phyloP scores from a whole-genome alignment of 75 land plant genomes.

The Azolla pinnata region DNA sequence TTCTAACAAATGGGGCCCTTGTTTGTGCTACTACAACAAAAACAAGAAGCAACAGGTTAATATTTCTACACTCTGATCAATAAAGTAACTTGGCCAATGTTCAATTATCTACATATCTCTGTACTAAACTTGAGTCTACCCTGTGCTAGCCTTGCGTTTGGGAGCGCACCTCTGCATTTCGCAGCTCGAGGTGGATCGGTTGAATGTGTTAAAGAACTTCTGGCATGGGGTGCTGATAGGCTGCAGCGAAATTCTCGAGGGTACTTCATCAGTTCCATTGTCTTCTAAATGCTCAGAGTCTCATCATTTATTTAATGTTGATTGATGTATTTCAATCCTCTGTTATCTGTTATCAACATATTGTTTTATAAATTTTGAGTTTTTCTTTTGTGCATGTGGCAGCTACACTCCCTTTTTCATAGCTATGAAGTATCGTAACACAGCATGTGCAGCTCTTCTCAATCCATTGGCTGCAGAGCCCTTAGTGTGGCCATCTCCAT shows the following conservation, averaged over 20 bases:
- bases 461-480: constrained; percentile 85
- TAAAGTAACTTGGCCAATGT: no score
- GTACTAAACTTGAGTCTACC: no score
- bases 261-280: constrained; percentile 18
- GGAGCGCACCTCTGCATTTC: constrained; percentile 70
- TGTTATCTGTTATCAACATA: not conserved
- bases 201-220: constrained; percentile 52
- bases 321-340: not conserved
- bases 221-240: constrained; percentile 84
- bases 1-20: constrained; percentile 68
- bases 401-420: constrained; percentile 70
- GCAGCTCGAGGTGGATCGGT: constrained; percentile 63
- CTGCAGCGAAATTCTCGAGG: constrained; percentile 45
- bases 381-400: constrained; percentile 10
- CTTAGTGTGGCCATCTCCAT: constrained; percentile 87
- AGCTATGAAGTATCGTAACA: constrained; percentile 56
- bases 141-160: constrained; percentile 16
- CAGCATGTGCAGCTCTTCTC: constrained; percentile 73
- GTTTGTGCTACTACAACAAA: constrained; percentile 73
- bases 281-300: not conserved
- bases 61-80: no score
- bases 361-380: not conserved
- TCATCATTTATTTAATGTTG: not conserved
- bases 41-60: constrained; percentile 32
- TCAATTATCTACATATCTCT: no score